These are phyloP conservation scores for Xerocomellus amylosporus DNA, from an alignment of 768 basidiomycete genomes.

Conservation along the genomic window DNA sequence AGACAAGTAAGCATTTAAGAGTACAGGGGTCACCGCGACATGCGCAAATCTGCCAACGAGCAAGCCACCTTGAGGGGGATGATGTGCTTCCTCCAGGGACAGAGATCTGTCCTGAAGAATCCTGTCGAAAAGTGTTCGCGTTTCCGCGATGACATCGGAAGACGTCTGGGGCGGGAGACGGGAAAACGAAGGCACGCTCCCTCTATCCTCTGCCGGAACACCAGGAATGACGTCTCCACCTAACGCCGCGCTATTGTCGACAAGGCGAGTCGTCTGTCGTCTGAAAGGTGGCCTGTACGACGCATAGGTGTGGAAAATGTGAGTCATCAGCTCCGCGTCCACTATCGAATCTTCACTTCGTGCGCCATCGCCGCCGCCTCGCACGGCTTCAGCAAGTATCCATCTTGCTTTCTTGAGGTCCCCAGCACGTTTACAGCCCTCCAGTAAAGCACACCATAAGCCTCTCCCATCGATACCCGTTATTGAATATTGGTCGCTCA, in stretches of 20 bases:
- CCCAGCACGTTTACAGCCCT: slow-evolving; percentile 84
- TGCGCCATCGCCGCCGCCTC: slow-evolving; percentile 16
- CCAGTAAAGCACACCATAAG: slow-evolving; percentile 82
- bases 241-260: slow-evolving; percentile 21
- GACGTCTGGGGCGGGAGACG: slow-evolving; percentile 70
- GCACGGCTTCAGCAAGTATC: slow-evolving; percentile 81
- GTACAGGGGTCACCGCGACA: slow-evolving; percentile 56
- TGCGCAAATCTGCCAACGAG: slow-evolving; percentile 46
- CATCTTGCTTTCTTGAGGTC: slow-evolving; percentile 82
- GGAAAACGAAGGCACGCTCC: slow-evolving; percentile 28
- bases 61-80: neutral
- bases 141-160: slow-evolving; percentile 72
- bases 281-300: slow-evolving; percentile 71
- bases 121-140: slow-evolving; percentile 57
- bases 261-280: slow-evolving; percentile 46
- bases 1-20: slow-evolving; percentile 79
- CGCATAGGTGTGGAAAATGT: slow-evolving; percentile 86
- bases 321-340: slow-evolving; percentile 72
- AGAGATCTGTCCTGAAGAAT: slow-evolving; percentile 46
- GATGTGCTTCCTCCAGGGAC: neutral
- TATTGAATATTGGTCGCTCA: slow-evolving; percentile 69
- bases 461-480: slow-evolving; percentile 38
- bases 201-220: slow-evolving; percentile 1
- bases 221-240: neutral
- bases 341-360: slow-evolving; percentile 34